phyloP scores from a whole-genome alignment of 106 monocot genomes.

The Platanthera guangdongensis region DNA sequence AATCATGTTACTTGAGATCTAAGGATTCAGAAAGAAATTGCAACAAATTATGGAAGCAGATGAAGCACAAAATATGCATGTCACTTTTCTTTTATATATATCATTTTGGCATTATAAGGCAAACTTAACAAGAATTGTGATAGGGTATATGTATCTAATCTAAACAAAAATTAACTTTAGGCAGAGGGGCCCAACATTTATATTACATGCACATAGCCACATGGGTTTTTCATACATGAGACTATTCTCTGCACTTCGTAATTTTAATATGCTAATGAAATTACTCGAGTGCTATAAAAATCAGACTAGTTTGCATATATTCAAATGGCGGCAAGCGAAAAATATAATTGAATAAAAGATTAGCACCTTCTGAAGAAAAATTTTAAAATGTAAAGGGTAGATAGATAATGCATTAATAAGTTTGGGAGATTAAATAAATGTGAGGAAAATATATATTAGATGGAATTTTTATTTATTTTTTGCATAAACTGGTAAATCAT shows the following conservation, averaged over 20 bases:
- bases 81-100: neutral
- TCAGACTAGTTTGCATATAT: neutral
- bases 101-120: neutral
- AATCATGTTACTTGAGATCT: slow-evolving; percentile 1
- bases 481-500: neutral
- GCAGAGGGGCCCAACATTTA: too few relatives aligned
- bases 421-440: neutral
- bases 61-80: neutral
- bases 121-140: neutral
- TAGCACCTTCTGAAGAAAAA: neutral
- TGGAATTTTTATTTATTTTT: neutral
- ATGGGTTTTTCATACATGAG: too few relatives aligned
- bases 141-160: too few relatives aligned
- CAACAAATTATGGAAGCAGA: neutral
- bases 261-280: neutral
- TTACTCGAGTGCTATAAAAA: neutral
- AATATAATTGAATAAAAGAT: neutral
- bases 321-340: neutral
- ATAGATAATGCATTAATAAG: neutral
- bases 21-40: neutral
- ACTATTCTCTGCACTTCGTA: too few relatives aligned
- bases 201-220: too few relatives aligned
- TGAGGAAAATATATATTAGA: neutral
- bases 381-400: neutral
- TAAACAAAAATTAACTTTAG: too few relatives aligned